phyloP scores from a whole-genome alignment of 805 yeast species.

The Yamadazyma takamatsuzukensis region DNA sequence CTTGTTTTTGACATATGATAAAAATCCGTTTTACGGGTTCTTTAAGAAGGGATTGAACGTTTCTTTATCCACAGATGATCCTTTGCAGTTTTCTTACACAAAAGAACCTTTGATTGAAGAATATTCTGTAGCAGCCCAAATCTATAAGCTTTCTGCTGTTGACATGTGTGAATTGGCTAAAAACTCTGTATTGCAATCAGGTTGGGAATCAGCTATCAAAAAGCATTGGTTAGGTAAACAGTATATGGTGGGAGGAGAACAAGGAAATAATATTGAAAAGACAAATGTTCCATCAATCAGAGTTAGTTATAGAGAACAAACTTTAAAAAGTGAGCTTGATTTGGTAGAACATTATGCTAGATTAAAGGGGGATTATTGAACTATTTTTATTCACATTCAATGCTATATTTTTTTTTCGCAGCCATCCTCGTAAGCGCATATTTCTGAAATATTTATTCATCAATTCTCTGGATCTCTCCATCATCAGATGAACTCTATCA shows the following conservation, averaged over 20 bases:
- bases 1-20: slow-evolving; percentile 89
- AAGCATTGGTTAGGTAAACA: slow-evolving; percentile 87
- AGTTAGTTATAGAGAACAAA: slow-evolving; percentile 78
- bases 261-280: slow-evolving; percentile 86
- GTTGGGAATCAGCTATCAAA: slow-evolving; percentile 85
- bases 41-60: slow-evolving; percentile 93
- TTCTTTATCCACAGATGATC: slow-evolving; percentile 95
- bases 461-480: too few species aligned
- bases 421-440: slow-evolving; percentile 10
- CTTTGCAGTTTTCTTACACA: slow-evolving; percentile 94
- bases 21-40: slow-evolving; percentile 89
- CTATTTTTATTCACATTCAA: not conserved
- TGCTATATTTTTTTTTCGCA: not conserved
- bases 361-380: slow-evolving; percentile 7
- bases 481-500: not conserved
- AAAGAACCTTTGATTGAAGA: slow-evolving; percentile 97
- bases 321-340: slow-evolving; percentile 66
- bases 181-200: slow-evolving; percentile 90
- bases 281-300: slow-evolving; percentile 93
- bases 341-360: slow-evolving; percentile 57
- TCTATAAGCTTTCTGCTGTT: slow-evolving; percentile 87
- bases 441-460: too few species aligned
- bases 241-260: slow-evolving; percentile 55
- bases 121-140: slow-evolving; percentile 97
- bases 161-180: slow-evolving; percentile 97